Base-by-base conservation (phyloP, 2,329 filamentous ascomycete genomes). In the Tolypocladium ophioglossoides region DNA sequence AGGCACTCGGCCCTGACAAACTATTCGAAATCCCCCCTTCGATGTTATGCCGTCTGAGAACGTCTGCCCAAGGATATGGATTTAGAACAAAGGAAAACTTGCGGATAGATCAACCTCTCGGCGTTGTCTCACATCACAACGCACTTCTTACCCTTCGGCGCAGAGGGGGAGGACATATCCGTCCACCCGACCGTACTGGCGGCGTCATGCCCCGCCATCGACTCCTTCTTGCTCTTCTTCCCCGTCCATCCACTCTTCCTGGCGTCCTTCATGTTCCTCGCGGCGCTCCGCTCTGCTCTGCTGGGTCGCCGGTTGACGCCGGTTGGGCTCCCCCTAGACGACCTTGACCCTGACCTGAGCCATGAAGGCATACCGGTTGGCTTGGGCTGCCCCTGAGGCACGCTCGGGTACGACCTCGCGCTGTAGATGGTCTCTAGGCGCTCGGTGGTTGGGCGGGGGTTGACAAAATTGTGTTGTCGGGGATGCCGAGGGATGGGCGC, bases 211-310 rank as follows among this genome's bases (percentile, higher is more conserved):
- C 51, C 55, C 7, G 39, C 51, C 24, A 14, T 30, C 20, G 51
- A 18, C 14, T 53, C 54, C 61, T 68, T 71, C 57, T 68, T 73
- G 51, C 69, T 69, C 60, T 72, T 75, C 54, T 59, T 58, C 59
- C 72, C 69, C 39, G 66, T 73, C 80, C 82, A 85, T 0, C 82
- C 81, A 35, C 73, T 74, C 60, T 74, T 75, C 68, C 77, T 81
- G 1, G 82, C 82, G 57, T 84, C 81, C 20, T 77, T 74, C 32
- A 85, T 79, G 59, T 85, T 85, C 67, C 79, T 83, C 11, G 80
- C 76, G 7, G 82, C 82, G 54, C 80, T 82, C 32, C 80, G 72
- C 62, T 81, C 78, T 2, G 81, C 81, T 41, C 82, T 75, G 61
- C 80, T 83, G 39, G 72, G 72, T 30, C 72, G 74, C 37, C 79